Evolutionary conservation across 1,139 yeast genomes (phyloP).

Genomic region (Sugiyamaella castrensis): DNA sequence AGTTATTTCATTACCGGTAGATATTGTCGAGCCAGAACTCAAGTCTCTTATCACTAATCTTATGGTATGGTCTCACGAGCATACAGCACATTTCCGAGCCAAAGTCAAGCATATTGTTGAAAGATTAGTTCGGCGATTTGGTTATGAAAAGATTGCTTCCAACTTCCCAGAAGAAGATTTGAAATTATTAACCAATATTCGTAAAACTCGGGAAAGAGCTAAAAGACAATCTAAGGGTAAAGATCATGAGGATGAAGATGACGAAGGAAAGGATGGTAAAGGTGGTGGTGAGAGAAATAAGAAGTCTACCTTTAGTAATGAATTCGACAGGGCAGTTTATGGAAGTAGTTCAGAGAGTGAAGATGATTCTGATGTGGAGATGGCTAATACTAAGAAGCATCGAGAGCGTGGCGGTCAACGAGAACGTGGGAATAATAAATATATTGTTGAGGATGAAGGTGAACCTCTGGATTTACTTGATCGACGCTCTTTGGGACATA

Average conservation of each 20-base stretch:
- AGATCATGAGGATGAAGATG: slow-evolving; percentile 28
- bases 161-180: slow-evolving; percentile 87
- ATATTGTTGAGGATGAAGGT: slow-evolving; percentile 72
- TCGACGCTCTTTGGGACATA: slow-evolving; percentile 76
- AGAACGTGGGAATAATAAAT: slow-evolving; percentile 40
- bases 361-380: slow-evolving; percentile 34
- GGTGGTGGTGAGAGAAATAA: slow-evolving; percentile 2
- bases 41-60: slow-evolving; percentile 64
- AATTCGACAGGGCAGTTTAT: slow-evolving; percentile 75
- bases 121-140: slow-evolving; percentile 84
- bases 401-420: slow-evolving; percentile 30
- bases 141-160: slow-evolving; percentile 71
- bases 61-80: slow-evolving; percentile 93
- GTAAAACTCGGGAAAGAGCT: slow-evolving; percentile 79
- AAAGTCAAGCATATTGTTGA: slow-evolving; percentile 92
- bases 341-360: slow-evolving; percentile 43
- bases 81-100: slow-evolving; percentile 88
- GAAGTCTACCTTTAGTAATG: slow-evolving; percentile 58
- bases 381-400: slow-evolving; percentile 30
- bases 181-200: slow-evolving; percentile 78
- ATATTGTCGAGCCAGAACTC: slow-evolving; percentile 65
- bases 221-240: slow-evolving; percentile 62
- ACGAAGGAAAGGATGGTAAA: slow-evolving; percentile 10
- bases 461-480: slow-evolving; percentile 89
- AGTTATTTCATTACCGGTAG: slow-evolving; percentile 79